These are phyloP conservation scores for Vanderwaltozyma yarrowii DNA, from an alignment of 805 yeast genomes.

Conservation along the genomic window DNA sequence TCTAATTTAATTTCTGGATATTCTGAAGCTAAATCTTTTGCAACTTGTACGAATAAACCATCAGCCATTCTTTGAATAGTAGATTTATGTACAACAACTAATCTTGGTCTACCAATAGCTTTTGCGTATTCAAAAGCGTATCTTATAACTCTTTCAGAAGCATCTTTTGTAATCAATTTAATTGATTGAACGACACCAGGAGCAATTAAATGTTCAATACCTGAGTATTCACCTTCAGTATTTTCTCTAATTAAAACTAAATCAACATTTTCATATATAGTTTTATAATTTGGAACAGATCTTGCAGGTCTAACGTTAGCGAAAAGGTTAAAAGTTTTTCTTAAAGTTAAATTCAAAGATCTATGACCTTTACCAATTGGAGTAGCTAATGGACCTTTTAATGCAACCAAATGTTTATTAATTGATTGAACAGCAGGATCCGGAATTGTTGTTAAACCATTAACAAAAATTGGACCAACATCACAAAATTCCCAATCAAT, in stretches of 20 bases:
- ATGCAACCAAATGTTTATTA: slow-evolving; percentile 86
- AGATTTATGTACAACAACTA: slow-evolving; percentile 95
- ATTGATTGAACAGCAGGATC: slow-evolving; percentile 85
- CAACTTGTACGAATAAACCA: slow-evolving; percentile 90
- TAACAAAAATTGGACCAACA: slow-evolving; percentile 84
- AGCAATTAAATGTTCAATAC: slow-evolving; percentile 95
- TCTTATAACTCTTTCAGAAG: slow-evolving; percentile 92
- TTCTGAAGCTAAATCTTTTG: slow-evolving; percentile 80
- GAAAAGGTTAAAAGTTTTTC: slow-evolving; percentile 91
- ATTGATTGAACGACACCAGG: slow-evolving; percentile 98
- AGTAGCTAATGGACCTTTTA: slow-evolving; percentile 97
- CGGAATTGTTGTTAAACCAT: slow-evolving; percentile 91
- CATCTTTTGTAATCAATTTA: slow-evolving; percentile 92
- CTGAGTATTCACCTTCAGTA: slow-evolving; percentile 98
- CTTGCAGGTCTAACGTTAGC: slow-evolving; percentile 98
- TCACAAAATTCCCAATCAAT: slow-evolving; percentile 96
- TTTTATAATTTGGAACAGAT: slow-evolving; percentile 85
- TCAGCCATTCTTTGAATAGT: slow-evolving; percentile 97
- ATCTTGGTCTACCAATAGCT: slow-evolving; percentile 76
- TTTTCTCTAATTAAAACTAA: slow-evolving; percentile 96
- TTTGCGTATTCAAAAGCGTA: slow-evolving; percentile 96
- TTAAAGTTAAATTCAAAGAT: slow-evolving; percentile 91
- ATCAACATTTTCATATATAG: slow-evolving; percentile 73
- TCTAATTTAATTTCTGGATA: slow-evolving; percentile 82
- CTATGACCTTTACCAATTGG: slow-evolving; percentile 99